These are phyloP conservation scores for Sorghum bicolor DNA, from an alignment of 176 grass and related monocot genomes.

Conservation along the genomic window Sorghum_bicolor_NCBIv3 NC_012872.2:66642501-66643000, in stretches of 20 bases:
- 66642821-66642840: background rate
- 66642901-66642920: background rate
- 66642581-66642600: too few relatives aligned
- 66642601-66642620: too few relatives aligned
- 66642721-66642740: background rate
- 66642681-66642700: too few relatives aligned
- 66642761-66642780: background rate
- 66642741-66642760: background rate
- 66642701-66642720: background rate
- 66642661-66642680: too few relatives aligned
- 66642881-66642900: constrained; percentile 20
- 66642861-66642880: background rate
- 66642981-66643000: background rate
- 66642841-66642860: background rate
- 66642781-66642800: background rate
- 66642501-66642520: too few relatives aligned
- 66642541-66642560: too few relatives aligned
- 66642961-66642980: constrained; percentile 7
- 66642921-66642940: constrained; percentile 1
- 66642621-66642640: too few relatives aligned
- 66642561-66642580: too few relatives aligned
- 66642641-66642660: too few relatives aligned
- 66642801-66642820: background rate
- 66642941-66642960: background rate
- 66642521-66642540: too few relatives aligned